Percentiles rank a stretch among this genome's conserved stretches.
Conservation (phyloP, 441 rosid species). For the Adansonia madagascariensis region DNA sequence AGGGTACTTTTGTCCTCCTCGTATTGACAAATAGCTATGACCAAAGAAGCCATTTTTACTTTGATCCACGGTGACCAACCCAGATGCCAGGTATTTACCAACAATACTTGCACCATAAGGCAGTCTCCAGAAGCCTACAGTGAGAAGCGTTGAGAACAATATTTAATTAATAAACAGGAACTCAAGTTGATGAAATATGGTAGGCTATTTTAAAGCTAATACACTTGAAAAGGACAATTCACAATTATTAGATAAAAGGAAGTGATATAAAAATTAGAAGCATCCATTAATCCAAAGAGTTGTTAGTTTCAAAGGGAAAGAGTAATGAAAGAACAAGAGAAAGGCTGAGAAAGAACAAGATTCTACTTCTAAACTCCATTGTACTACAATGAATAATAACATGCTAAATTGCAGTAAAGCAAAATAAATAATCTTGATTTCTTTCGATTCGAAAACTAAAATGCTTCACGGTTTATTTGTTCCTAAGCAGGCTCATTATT, state of each 20-base stretch:
- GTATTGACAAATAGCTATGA: neutral
- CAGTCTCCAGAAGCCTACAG: slow-evolving; percentile 27
- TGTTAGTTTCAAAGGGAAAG: neutral
- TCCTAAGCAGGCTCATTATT: neutral
- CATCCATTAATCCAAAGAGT: neutral
- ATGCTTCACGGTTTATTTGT: neutral
- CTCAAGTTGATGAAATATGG: neutral
- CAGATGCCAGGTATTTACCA: slow-evolving; percentile 19
- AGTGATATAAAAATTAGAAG: neutral
- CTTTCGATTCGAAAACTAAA: neutral
- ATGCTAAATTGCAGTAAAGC: neutral
- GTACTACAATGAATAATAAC: neutral
- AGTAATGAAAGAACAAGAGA: neutral
- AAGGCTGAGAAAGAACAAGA: neutral
- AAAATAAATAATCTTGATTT: neutral
- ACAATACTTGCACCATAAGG: slow-evolving; percentile 20
- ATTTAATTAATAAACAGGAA: slow-evolving; percentile 11
- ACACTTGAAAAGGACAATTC: neutral
- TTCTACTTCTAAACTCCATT: neutral
- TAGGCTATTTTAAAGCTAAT: slow-evolving; percentile 4
- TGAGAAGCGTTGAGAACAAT: slow-evolving; percentile 12
- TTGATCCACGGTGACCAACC: slow-evolving; percentile 4
- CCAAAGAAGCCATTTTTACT: neutral
- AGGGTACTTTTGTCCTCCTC: slow-evolving; percentile 13
- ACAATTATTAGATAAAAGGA: neutral